Conservation (phyloP, 805 yeast species). For the Monosporozyma aerobia region DNA sequence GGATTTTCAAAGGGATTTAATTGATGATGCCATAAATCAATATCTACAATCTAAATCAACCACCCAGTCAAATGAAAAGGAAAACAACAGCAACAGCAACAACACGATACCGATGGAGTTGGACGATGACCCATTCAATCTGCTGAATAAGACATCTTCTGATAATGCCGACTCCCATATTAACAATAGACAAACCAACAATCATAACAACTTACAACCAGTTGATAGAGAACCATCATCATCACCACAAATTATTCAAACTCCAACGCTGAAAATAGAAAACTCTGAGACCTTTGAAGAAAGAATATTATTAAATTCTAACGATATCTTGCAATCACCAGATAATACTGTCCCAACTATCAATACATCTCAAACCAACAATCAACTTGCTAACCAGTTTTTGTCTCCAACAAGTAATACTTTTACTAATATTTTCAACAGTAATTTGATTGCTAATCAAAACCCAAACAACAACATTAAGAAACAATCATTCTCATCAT, state of each 20-base stretch:
- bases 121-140: background rate
- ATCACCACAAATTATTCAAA: constrained; percentile 3
- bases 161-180: background rate
- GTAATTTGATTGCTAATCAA: constrained; percentile 2
- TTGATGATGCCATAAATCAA: background rate
- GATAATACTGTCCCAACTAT: background rate
- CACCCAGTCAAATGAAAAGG: background rate
- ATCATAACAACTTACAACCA: background rate
- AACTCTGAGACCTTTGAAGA: constrained; percentile 1
- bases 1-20: background rate
- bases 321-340: background rate
- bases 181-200: background rate
- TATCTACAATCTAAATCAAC: background rate
- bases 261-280: constrained; percentile 17
- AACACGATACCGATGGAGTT: background rate
- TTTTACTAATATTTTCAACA: background rate
- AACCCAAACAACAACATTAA: background rate
- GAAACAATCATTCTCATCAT: background rate
- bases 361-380: background rate
- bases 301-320: background rate
- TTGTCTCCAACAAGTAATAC: background rate
- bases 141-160: background rate
- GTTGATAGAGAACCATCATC: background rate
- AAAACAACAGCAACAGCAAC: background rate
- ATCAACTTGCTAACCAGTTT: background rate